These are phyloP conservation scores for Nepenthes mirabilis DNA, from an alignment of 148 eudicot species.

Conservation along the genomic window DNA sequence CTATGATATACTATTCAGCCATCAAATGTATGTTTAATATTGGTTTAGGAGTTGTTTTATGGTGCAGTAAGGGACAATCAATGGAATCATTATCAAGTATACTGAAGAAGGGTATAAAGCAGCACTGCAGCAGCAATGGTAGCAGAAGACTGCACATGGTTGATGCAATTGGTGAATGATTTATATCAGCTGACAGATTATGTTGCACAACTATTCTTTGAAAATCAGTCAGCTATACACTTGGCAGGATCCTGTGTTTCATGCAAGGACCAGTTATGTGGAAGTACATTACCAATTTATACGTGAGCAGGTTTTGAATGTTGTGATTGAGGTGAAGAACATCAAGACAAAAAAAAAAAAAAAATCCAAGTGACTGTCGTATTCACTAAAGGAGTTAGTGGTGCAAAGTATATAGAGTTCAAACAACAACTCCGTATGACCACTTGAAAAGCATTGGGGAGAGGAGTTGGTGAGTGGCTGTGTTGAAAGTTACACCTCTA, in stretches of 20 bases:
- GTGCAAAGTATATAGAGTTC: background rate
- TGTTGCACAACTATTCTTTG: constrained; percentile 4
- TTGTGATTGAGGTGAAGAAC: constrained; percentile 5
- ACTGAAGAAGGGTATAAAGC: constrained; percentile 8
- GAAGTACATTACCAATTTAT: constrained; percentile 9
- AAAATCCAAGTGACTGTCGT: constrained; percentile 7
- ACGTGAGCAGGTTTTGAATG: constrained; percentile 6
- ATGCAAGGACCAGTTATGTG: constrained; percentile 7
- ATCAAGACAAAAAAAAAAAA: constrained; percentile 2
- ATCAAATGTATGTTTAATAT: constrained; percentile 6
- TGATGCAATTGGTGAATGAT: constrained; percentile 3
- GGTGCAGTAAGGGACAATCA: constrained; percentile 13
- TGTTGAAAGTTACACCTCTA: background rate
- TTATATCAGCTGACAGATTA: constrained; percentile 4
- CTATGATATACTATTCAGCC: constrained; percentile 6
- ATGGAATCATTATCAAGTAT: constrained; percentile 5
- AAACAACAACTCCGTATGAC: background rate
- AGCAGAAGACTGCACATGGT: constrained; percentile 8
- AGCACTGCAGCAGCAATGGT: constrained; percentile 9
- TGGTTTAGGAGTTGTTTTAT: constrained; percentile 3
- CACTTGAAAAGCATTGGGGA: background rate
- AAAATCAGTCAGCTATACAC: constrained; percentile 10
- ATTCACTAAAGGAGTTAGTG: constrained; percentile 4
- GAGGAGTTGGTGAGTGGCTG: background rate
- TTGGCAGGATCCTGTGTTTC: constrained; percentile 12